phyloP scores from a whole-genome alignment of 2,329 filamentous ascomycete species.

The Thielaviopsis ethacetica region DNA sequence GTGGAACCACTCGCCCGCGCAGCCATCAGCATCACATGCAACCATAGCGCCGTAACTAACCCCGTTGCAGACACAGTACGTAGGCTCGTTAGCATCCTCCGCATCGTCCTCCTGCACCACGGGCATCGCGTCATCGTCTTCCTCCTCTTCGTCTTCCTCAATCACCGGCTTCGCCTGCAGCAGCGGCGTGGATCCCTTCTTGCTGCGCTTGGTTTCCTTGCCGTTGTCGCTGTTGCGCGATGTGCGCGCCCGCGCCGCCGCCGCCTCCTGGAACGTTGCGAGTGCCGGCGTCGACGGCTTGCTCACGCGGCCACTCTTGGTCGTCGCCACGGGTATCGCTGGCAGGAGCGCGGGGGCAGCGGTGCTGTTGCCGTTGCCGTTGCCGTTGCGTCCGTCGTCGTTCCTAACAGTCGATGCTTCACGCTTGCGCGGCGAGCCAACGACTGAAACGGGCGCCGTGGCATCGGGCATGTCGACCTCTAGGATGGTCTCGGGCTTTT shows the following conservation, averaged over 20 bases:
- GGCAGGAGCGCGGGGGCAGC: slow-evolving; percentile 27
- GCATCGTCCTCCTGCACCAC: slow-evolving; percentile 26
- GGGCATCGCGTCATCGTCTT: slow-evolving; percentile 19
- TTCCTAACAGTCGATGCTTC: background rate
- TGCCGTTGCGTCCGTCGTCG: slow-evolving; percentile 12
- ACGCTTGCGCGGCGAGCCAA: slow-evolving; percentile 8
- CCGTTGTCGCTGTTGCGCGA: slow-evolving; percentile 27
- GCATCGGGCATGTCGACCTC: slow-evolving; percentile 36
- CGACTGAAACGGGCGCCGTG: slow-evolving; percentile 9
- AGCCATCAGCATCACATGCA: slow-evolving; percentile 58
- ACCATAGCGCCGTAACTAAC: slow-evolving; percentile 78
- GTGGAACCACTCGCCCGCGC: slow-evolving; percentile 70
- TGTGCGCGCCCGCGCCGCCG: slow-evolving; percentile 30
- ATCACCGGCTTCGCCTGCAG: slow-evolving; percentile 1
- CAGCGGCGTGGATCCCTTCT: slow-evolving; percentile 10
- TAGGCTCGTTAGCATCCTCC: slow-evolving; percentile 53
- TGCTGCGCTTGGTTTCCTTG: slow-evolving; percentile 8
- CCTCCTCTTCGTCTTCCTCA: slow-evolving; percentile 15
- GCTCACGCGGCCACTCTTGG: slow-evolving; percentile 49
- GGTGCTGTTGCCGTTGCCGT: slow-evolving; percentile 14
- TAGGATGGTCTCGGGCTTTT: slow-evolving; percentile 18
- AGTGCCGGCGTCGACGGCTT: slow-evolving; percentile 50
- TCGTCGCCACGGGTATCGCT: slow-evolving; percentile 33
- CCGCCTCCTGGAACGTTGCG: slow-evolving; percentile 40
- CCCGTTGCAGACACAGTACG: slow-evolving; percentile 66